Conservation (phyloP, 305 asterid genomes). For the Fraxinus velutina region DNA sequence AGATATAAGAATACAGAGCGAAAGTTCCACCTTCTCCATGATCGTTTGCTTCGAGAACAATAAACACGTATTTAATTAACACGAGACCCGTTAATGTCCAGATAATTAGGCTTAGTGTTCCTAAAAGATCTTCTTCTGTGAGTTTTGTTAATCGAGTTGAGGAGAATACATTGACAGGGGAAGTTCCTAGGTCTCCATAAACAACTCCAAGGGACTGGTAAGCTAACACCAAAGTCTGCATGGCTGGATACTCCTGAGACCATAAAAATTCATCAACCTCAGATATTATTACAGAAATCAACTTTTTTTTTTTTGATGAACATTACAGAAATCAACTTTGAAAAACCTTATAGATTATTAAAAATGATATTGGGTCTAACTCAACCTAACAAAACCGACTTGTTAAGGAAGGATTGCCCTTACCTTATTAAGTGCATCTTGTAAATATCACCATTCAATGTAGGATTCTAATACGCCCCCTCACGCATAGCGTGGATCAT, state of each 20-base stretch:
- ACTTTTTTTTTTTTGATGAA: neutral
- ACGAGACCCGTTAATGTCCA: conserved; percentile 54
- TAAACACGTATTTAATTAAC: conserved; percentile 56
- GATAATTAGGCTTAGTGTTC: conserved; percentile 62
- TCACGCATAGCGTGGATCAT: too few relatives aligned
- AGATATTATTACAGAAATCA: neutral
- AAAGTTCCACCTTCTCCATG: conserved; percentile 76
- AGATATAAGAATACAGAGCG: conserved; percentile 54
- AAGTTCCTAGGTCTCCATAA: conserved; percentile 66
- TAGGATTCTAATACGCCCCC: too few relatives aligned
- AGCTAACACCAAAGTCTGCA: conserved; percentile 46
- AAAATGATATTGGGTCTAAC: too few relatives aligned
- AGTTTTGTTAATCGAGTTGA: conserved; percentile 42
- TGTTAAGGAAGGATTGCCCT: too few relatives aligned
- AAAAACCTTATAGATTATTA: neutral
- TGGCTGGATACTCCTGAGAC: conserved; percentile 38
- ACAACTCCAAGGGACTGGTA: conserved; percentile 67
- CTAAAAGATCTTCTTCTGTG: conserved; percentile 50
- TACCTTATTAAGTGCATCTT: too few relatives aligned
- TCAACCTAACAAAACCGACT: too few relatives aligned
- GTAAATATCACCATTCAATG: too few relatives aligned
- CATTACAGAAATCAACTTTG: neutral
- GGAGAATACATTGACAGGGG: conserved; percentile 62
- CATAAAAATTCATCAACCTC: neutral
- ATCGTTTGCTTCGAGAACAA: conserved; percentile 59